Conservation (phyloP, 169 alveolate species). For the Theileria annulata region DNA sequence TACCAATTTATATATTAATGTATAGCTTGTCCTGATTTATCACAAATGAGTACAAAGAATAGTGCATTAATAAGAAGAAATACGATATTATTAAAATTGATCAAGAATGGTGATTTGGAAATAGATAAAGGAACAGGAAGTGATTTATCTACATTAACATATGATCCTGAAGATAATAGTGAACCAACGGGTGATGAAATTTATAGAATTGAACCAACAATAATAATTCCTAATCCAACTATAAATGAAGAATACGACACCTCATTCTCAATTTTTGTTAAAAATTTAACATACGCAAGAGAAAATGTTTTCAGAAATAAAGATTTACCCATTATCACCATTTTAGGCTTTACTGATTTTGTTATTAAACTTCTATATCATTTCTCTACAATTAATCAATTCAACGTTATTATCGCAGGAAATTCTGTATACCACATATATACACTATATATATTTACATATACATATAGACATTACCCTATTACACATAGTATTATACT, state of each 20-base stretch:
- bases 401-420: constrained; percentile 48
- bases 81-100: background rate
- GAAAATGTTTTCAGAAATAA: constrained; percentile 19
- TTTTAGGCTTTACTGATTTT: constrained; percentile 53
- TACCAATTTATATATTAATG: background rate
- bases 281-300: constrained; percentile 30
- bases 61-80: constrained; percentile 11
- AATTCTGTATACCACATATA: background rate
- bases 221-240: background rate
- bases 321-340: constrained; percentile 31
- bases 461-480: no score
- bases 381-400: constrained; percentile 29
- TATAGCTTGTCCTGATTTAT: constrained; percentile 16
- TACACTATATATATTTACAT: no score
- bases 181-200: background rate
- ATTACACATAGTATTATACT: no score
- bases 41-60: constrained; percentile 4
- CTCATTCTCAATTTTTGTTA: constrained; percentile 27
- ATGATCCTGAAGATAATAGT: background rate
- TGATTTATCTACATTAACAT: background rate
- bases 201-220: background rate
- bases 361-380: constrained; percentile 33
- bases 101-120: background rate
- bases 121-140: background rate
- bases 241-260: background rate